Evolutionary conservation across 768 basidiomycete species (phyloP), one percentile per base, ranked within the genome.

Genomic region (Mycena indigotica): DNA sequence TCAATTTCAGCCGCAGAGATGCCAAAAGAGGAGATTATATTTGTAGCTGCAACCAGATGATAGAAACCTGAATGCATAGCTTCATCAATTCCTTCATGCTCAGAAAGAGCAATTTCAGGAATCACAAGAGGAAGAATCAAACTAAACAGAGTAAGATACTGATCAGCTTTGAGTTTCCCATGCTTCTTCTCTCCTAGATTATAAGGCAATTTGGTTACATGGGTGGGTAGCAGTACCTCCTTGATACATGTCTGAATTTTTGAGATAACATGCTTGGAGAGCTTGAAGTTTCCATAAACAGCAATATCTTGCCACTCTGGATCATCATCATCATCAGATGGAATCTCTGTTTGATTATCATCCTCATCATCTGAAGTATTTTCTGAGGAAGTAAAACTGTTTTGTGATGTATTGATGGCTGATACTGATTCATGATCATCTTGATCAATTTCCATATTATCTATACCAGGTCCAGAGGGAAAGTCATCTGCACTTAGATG

Each of bases 141-240:
- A 48, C 52, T 66, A 28, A 64, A 67, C 1, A 64, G 48, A 30
- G 21, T 53, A 5, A 63, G 51, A 29, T 38, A 64, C 28, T 69
- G 45, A 24, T 66, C 55, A 24, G 63, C 65, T 26, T n/a, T n/a
- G n/a, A n/a, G n/a, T n/a, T n/a, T n/a, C n/a, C n/a, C n/a, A n/a
- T n/a, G n/a, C n/a, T n/a, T 41, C 2, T 38, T 30, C 16, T 66
- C 60, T 5, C 68, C 66, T 48, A 66, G 58, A 30, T 69, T 67
- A 10, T 6, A 28, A 17, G 67, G 68, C 28, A 55, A 59, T 2
- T 57, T 53, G 6, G 35, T 24, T 19, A 61, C 48, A 51, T 54
- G 65, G 21, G 55, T 53, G 1, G 68, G 68, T 2, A 67, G 40
- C 2, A 40, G 23, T 1, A 58, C 58, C 29, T 58, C 30, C 1